Conservation (phyloP, 768 basidiomycete species). For the Mycena polygramma region DNA sequence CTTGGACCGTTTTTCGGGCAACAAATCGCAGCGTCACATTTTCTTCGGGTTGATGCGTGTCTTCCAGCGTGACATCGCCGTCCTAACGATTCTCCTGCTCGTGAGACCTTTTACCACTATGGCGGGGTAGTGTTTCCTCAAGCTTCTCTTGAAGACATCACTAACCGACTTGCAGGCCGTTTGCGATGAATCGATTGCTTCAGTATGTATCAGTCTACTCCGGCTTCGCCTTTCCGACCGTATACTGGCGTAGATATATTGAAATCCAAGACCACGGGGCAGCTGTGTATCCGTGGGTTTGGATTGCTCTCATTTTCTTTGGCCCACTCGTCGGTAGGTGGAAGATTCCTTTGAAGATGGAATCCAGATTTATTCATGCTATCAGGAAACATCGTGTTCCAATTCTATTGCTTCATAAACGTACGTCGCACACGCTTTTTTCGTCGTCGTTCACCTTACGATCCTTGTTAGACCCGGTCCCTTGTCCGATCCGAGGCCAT, state of each 20-base stretch:
- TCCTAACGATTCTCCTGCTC: constrained; percentile 37
- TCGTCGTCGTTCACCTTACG: constrained; percentile 42
- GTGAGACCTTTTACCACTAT: constrained; percentile 10
- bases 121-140: constrained; percentile 16
- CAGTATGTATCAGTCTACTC: constrained; percentile 41
- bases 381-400: constrained; percentile 54
- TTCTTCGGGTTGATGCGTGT: constrained; percentile 60
- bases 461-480: constrained; percentile 52
- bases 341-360: neutral
- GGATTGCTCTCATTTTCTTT: constrained; percentile 66
- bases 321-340: constrained; percentile 55
- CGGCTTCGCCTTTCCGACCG: neutral
- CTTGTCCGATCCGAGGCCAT: constrained; percentile 64
- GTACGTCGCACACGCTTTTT: constrained; percentile 35
- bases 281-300: constrained; percentile 76
- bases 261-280: constrained; percentile 56
- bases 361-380: neutral
- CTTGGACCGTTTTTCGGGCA: neutral
- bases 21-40: constrained; percentile 7
- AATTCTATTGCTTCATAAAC: constrained; percentile 67
- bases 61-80: constrained; percentile 42
- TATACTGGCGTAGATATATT: constrained; percentile 59
- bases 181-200: constrained; percentile 57
- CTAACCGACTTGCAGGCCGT: constrained; percentile 46
- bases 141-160: neutral